Percentiles rank a stretch among this genome's conserved stretches.
Conservation (phyloP, 1,284 basidiomycete species). For the Moesziomyces sp. region DNA sequence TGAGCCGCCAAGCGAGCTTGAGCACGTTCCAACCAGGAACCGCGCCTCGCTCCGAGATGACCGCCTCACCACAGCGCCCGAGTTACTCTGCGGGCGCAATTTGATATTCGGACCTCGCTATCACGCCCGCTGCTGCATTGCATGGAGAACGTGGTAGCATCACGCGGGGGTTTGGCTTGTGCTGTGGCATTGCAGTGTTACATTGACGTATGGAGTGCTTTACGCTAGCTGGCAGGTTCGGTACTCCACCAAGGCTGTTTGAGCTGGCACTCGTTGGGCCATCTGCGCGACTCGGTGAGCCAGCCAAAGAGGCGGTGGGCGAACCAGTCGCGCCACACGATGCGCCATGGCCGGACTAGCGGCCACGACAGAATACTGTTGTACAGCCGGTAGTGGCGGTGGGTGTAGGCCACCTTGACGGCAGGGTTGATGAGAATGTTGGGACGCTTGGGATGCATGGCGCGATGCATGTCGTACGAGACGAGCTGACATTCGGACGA, state of each 20-base stretch:
- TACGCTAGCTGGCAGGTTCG: not conserved
- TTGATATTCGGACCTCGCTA: not conserved
- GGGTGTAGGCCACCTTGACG: conserved; percentile 53
- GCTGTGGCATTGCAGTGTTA: too few relatives aligned
- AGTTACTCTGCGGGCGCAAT: not conserved
- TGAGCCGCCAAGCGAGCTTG: not conserved
- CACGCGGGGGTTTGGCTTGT: too few relatives aligned
- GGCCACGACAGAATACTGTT: conserved; percentile 42
- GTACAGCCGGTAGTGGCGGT: conserved; percentile 44
- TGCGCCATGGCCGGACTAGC: conserved; percentile 45
- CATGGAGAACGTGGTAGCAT: too few relatives aligned
- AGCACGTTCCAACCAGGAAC: not conserved
- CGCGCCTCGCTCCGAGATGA: not conserved
- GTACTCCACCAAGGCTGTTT: conserved; percentile 20
- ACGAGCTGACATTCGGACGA: conserved; percentile 73
- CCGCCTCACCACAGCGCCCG: not conserved
- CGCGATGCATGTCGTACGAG: conserved; percentile 73
- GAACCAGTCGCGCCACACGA: conserved; percentile 55
- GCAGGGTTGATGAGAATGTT: conserved; percentile 71
- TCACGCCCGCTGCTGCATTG: too few relatives aligned
- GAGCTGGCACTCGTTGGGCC: conserved; percentile 21
- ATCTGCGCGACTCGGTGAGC: conserved; percentile 39
- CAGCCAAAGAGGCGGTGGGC: conserved; percentile 45
- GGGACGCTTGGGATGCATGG: conserved; percentile 69
- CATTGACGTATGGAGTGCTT: too few relatives aligned